Evolutionary conservation across 768 basidiomycete species (phyloP), one percentile per base, ranked within the genome.

Genomic region (Leccinum arenicola): DNA sequence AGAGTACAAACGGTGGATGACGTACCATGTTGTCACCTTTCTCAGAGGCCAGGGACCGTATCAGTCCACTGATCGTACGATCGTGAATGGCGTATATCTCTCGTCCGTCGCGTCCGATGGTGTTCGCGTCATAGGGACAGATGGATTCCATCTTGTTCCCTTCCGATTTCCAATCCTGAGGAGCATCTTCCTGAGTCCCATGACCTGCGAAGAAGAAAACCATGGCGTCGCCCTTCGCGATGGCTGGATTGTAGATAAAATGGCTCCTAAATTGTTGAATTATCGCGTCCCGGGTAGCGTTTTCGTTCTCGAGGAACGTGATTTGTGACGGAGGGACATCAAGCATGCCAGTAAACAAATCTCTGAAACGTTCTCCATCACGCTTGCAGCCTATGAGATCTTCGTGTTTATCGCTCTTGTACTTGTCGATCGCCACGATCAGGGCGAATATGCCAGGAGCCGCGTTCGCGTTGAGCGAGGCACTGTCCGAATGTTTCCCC

Each of bases 201-300:
- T 68, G 67, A 7, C 66, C 66, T 0, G 66, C 67, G 9, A 54
- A 67, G 12, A 58, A 68, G 58, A 68, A 63, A 6, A 68, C 5
- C 19, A 68, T 68, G 9, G 56, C 38, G 8, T 68, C 67, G 36
- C 60, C 54, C n/a, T 52, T 51, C 31, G 49, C 45, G 5, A 68
- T 56, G 3, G 55, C 23, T 5, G 12, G 14, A 14, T 68, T 68
- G 1, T 54, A 4, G 38, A 63, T 33, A 0, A 68, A 50, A 49
- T 65, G 65, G 5, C 5, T 15, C 3, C 50, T n/a, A 12, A 68
- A 68, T 6, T 57, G 48, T 0, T 11, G 15, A 1, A 59, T 1
- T 17, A 68, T 61, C 47, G 38, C 57, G 11, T 8, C 29, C n/a
- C 61, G 14, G 0, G 66, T 68, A 9, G 66, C 66, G 8, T 52